Conservation (phyloP, 1,284 basidiomycete genomes). For the Leccinum pachyderme region DNA sequence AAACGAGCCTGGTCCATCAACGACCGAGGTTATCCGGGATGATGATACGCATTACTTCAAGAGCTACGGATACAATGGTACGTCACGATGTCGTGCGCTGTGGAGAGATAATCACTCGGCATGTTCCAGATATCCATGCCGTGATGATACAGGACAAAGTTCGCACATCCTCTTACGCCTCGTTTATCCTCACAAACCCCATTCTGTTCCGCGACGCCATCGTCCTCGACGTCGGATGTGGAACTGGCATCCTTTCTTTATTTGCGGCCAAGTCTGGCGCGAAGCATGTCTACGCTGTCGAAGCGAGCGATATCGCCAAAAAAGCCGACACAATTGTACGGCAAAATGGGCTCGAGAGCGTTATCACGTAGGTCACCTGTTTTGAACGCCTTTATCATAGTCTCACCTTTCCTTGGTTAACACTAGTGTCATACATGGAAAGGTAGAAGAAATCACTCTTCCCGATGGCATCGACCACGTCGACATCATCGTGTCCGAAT, state of each 20-base stretch:
- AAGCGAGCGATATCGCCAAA: slow-evolving; percentile 84
- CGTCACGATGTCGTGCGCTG: slow-evolving; percentile 16
- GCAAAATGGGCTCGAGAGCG: slow-evolving; percentile 72
- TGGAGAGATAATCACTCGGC: not conserved
- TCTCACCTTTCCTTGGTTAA: slow-evolving; percentile 4
- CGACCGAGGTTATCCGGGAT: slow-evolving; percentile 46
- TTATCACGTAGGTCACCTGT: slow-evolving; percentile 62
- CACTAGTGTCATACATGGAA: slow-evolving; percentile 76
- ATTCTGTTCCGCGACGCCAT: slow-evolving; percentile 80
- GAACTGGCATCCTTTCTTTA: slow-evolving; percentile 90
- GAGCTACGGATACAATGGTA: slow-evolving; percentile 90
- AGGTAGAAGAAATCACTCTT: slow-evolving; percentile 81
- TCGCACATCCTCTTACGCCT: slow-evolving; percentile 89
- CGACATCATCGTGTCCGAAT: slow-evolving; percentile 94
- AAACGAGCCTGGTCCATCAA: slow-evolving; percentile 37
- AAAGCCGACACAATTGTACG: slow-evolving; percentile 83
- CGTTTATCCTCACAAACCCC: slow-evolving; percentile 88
- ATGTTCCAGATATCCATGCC: slow-evolving; percentile 65
- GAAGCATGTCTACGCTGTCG: slow-evolving; percentile 90
- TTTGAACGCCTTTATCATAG: not conserved
- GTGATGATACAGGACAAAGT: slow-evolving; percentile 88
- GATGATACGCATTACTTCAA: slow-evolving; percentile 96
- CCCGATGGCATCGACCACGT: slow-evolving; percentile 74
- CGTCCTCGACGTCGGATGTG: slow-evolving; percentile 95
- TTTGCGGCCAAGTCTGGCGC: slow-evolving; percentile 93